Evolutionary conservation across 352 stramenopile genomes (phyloP), one percentile per base, ranked within the genome.

Genomic region (Phytophthora fragariaefolia): DNA sequence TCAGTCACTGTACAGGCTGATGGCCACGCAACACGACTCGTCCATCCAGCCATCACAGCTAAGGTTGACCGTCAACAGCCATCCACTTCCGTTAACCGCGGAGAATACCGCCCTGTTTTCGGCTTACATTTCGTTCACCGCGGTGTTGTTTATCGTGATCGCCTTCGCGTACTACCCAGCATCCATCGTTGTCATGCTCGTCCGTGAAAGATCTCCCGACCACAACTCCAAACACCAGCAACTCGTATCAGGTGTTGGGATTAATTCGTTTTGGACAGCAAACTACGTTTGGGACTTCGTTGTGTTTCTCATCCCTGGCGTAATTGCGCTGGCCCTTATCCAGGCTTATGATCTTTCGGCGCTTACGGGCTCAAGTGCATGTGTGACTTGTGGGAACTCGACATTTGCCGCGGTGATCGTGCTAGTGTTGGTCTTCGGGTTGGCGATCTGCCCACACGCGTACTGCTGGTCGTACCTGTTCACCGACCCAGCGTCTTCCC

Each of bases 221-320:
- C 73, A 83, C 70, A 98, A 98, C 68, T 92, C 95, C 2, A 99
- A 99, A 73, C 97, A 99, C 78, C 88, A 98, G 63, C 93, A 98
- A 70, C 87, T 82, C 56, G 95, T 99, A 18, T 96, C 89, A 3
- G 97, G 97, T 10, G 95, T 98, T 9, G 82, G 81, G n/a, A 77
- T 98, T 18, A 69, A 67, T 1, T 82, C 92, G 4, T 99, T 98
- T 71, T 99, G 97, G 97, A 47, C 96, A 1, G 89, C 91, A 18
- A 98, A 96, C 34, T 98, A 91, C 60, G 53, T 89, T 13, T 98
- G 92, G 79, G 95, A 99, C 58, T 73, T 97, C 34, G 38, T 90
- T 3, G 91, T 93, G 38, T 98, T 98, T 76, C 62, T 93, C 43
- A 70, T 97, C 0, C 77, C 83, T 15, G 65, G 63, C 1, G 63